Evolutionary conservation across 2,329 filamentous ascomycete species (phyloP), one percentile per base, ranked within the genome.

Genomic region (Amesomyces nigricolor): DNA sequence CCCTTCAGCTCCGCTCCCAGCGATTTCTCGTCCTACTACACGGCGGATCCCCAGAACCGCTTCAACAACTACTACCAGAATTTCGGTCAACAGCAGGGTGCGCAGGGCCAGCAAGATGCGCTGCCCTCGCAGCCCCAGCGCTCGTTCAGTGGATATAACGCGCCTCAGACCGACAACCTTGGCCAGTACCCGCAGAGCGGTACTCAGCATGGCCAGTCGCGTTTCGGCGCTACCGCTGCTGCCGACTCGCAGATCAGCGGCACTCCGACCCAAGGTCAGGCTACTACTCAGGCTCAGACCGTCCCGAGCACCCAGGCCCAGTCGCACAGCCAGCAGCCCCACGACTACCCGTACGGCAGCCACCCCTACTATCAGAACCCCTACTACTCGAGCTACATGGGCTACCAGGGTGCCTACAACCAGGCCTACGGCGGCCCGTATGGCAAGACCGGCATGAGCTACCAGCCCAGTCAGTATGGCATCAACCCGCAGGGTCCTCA

Each of bases 21-120:
- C 69, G 90, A 95, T 62, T 95, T 89, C 72, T 87, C 88, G 17
- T 86, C 87, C 5, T 96, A 95, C 75, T 95, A 95, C 71, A 89
- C 87, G 3, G 81, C 86, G 37, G 89, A 90, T 61, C 83, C 78
- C 62, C 85, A 83, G 63, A 78, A 83, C 63, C 86, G 89, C 75
- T 85, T 84, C 68, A 87, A 90, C 70, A 90, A 94, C 69, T 85
- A 86, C 65, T 79, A 78, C 53, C 78, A 83, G 61, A 78, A 81
- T 47, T 82, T 80, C 66, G 74, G 73, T 49, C 78, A 80, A 62
- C 79, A 81, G 62, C 75, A 80, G 56, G 76, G 73, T 57, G 74
- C 71, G 3, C 85, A 86, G 67, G 81, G 77, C 61, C 87, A 89
- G 65, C 88, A 91, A 70, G 91, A 96, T 62, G 84, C 80, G 57